Conservation (phyloP, 441 rosid species). For the Euphorbia neoarborescens region DNA sequence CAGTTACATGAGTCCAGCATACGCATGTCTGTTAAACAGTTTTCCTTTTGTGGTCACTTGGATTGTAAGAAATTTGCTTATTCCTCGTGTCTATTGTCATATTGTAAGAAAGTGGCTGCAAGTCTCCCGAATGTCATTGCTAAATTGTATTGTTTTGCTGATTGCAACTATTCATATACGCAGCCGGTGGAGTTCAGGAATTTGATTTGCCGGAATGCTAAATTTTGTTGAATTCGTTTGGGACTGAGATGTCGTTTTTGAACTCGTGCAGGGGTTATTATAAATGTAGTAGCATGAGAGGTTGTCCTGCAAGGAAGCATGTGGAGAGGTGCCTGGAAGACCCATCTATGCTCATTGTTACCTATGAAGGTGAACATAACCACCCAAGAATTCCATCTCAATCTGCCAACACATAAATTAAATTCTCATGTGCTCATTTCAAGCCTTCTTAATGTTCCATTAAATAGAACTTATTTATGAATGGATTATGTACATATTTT, state of each 20-base stretch:
- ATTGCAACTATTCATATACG: not conserved
- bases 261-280: conserved; percentile 71
- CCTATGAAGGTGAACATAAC: conserved; percentile 94
- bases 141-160: too few species aligned
- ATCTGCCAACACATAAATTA: conserved; percentile 40
- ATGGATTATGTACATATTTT: conserved; percentile 41
- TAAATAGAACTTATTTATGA: conserved; percentile 10
- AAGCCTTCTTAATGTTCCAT: conserved; percentile 15
- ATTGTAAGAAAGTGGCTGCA: too few species aligned
- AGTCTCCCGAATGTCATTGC: too few species aligned
- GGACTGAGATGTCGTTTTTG: not conserved
- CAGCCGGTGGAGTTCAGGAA: not conserved
- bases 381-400: conserved; percentile 60
- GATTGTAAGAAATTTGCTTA: too few species aligned
- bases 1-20: not conserved
- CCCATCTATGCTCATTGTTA: conserved; percentile 78
- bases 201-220: not conserved
- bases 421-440: conserved; percentile 5
- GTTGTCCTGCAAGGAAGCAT: conserved; percentile 97
- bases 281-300: conserved; percentile 97
- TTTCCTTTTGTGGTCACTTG: too few species aligned
- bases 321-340: conserved; percentile 94
- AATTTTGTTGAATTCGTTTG: not conserved
- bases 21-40: not conserved
- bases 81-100: too few species aligned